Evolutionary conservation across 148 eudicot genomes (phyloP).

Genomic region (Chenopodium quinoa): DNA sequence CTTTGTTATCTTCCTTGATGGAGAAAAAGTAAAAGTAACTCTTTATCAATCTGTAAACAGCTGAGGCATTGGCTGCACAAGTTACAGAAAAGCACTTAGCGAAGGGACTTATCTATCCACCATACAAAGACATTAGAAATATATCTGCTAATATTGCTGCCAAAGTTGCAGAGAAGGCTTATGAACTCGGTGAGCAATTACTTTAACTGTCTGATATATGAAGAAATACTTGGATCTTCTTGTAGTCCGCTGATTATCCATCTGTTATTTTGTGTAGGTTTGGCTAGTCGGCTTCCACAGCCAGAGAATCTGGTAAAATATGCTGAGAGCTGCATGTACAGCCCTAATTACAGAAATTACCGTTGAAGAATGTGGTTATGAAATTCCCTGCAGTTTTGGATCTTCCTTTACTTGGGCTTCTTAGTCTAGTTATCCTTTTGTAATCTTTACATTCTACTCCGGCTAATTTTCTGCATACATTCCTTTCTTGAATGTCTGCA

Average conservation of each 20-base stretch:
- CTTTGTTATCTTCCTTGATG: background rate
- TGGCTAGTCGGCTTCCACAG: constrained; percentile 78
- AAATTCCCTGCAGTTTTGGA: constrained; percentile 19
- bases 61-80: constrained; percentile 87
- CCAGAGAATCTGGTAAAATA: constrained; percentile 61
- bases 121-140: constrained; percentile 41
- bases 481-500: background rate
- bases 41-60: constrained; percentile 32
- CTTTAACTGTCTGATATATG: background rate
- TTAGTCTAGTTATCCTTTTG: background rate
- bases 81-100: constrained; percentile 50
- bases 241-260: background rate
- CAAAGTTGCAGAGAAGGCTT: constrained; percentile 47
- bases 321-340: constrained; percentile 91
- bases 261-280: constrained; percentile 35
- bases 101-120: constrained; percentile 48
- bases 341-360: constrained; percentile 54
- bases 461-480: background rate
- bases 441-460: constrained; percentile 6
- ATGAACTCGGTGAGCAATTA: constrained; percentile 44
- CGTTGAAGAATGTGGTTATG: constrained; percentile 16
- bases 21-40: background rate
- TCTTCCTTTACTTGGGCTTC: background rate
- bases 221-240: background rate
- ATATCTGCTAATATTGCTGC: constrained; percentile 54